Evolutionary conservation across 2,329 filamentous ascomycete species (phyloP).

Genomic region (Phaeosphaeriaceae sp.): DNA sequence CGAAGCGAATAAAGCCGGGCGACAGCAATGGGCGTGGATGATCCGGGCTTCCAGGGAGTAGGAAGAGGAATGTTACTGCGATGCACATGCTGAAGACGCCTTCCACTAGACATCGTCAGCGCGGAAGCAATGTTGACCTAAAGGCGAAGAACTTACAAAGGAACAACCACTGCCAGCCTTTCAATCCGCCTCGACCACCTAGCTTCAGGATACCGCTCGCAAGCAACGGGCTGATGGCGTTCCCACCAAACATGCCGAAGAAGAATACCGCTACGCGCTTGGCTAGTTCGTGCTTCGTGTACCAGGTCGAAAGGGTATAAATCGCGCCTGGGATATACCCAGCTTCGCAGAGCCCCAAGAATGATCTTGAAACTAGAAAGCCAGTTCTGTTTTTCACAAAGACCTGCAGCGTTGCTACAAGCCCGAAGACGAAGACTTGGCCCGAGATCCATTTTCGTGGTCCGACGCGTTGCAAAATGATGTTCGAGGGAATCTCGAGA

Average conservation of each 20-base stretch:
- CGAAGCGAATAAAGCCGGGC: constrained; percentile 50
- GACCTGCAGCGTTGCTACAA: constrained; percentile 54
- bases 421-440: constrained; percentile 58
- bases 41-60: constrained; percentile 54
- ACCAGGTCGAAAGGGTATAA: constrained; percentile 61
- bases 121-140: background rate
- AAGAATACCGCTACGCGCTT: constrained; percentile 59
- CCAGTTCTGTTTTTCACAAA: constrained; percentile 45
- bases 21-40: constrained; percentile 49
- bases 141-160: constrained; percentile 44
- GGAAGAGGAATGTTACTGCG: constrained; percentile 48
- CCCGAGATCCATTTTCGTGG: constrained; percentile 56
- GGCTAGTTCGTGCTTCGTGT: constrained; percentile 54
- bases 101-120: constrained; percentile 46
- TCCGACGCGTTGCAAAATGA: constrained; percentile 49
- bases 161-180: constrained; percentile 61
- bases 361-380: constrained; percentile 53
- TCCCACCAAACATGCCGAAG: constrained; percentile 61
- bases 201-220: constrained; percentile 58
- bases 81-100: constrained; percentile 53
- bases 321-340: constrained; percentile 61
- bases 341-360: constrained; percentile 58
- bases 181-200: constrained; percentile 49
- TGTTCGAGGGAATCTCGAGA: constrained; percentile 60
- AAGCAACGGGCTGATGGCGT: constrained; percentile 57